These are phyloP conservation scores for Aspergillus neoniger DNA, from an alignment of 2,329 filamentous ascomycete genomes.

Conservation along the genomic window DNA sequence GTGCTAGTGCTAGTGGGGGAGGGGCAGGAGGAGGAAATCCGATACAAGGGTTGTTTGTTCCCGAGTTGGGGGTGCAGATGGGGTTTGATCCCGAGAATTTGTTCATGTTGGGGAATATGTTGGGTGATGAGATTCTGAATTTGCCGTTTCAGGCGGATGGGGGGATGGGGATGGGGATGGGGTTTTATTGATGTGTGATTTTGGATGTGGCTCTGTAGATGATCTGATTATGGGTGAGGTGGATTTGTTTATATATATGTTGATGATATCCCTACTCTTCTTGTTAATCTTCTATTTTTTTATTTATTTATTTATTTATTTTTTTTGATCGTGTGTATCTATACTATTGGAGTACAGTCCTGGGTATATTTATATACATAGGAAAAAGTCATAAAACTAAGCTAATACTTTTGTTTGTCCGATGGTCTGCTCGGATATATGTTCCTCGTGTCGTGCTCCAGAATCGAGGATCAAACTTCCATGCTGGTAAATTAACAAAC, in stretches of 20 bases:
- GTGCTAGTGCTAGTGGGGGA: too few relatives aligned
- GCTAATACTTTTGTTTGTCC: too few relatives aligned
- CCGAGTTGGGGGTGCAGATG: constrained; percentile 30
- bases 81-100: constrained; percentile 33
- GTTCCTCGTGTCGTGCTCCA: too few relatives aligned
- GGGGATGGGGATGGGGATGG: constrained; percentile 19
- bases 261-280: constrained; percentile 5
- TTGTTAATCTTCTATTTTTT: too few relatives aligned
- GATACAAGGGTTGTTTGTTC: constrained; percentile 24
- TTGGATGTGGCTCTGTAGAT: background rate
- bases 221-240: background rate
- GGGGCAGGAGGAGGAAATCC: constrained; percentile 4
- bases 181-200: constrained; percentile 18
- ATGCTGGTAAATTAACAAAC: too few relatives aligned
- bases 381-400: too few relatives aligned
- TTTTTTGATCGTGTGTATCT: background rate
- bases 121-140: constrained; percentile 37
- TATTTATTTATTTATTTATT: too few relatives aligned
- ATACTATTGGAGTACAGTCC: background rate
- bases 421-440: too few relatives aligned
- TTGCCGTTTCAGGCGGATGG: constrained; percentile 29
- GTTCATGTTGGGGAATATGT: constrained; percentile 33
- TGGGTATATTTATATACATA: background rate
- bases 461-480: too few relatives aligned
- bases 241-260: background rate